Percentiles rank a stretch among this genome's conserved stretches.
Conservation (phyloP, 73 alveolate species). For the Tetrahymena borealis region DNA sequence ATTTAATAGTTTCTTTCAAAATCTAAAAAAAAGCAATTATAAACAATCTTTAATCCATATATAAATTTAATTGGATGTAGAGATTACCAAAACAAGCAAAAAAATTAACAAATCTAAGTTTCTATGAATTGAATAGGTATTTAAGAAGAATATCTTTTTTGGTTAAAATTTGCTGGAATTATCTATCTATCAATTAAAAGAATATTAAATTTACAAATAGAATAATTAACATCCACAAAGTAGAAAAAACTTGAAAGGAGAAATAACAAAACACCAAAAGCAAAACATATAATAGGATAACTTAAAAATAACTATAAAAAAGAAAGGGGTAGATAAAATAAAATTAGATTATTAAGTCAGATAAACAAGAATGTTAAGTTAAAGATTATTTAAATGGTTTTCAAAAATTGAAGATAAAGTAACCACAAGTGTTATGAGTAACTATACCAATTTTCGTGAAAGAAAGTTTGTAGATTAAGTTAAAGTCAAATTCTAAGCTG, state of each 20-base stretch:
- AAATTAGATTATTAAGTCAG: background rate
- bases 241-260: background rate
- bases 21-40: too few species aligned
- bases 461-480: slow-evolving; percentile 52
- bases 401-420: background rate
- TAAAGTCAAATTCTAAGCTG: slow-evolving; percentile 62
- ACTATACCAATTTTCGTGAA: slow-evolving; percentile 20
- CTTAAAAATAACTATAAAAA: background rate
- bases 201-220: background rate
- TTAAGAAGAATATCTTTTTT: background rate
- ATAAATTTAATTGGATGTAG: too few species aligned
- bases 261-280: background rate
- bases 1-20: too few species aligned
- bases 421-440: background rate
- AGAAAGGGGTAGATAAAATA: background rate
- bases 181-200: background rate
- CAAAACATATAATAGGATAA: background rate
- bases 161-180: background rate
- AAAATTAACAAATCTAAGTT: too few species aligned
- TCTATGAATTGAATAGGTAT: too few species aligned
- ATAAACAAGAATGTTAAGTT: background rate
- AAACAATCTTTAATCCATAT: too few species aligned
- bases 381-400: background rate
- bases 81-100: too few species aligned
- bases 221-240: background rate